Evolutionary conservation across 768 basidiomycete species (phyloP).

Genomic region (Tricholoma hemisulphureum): DNA sequence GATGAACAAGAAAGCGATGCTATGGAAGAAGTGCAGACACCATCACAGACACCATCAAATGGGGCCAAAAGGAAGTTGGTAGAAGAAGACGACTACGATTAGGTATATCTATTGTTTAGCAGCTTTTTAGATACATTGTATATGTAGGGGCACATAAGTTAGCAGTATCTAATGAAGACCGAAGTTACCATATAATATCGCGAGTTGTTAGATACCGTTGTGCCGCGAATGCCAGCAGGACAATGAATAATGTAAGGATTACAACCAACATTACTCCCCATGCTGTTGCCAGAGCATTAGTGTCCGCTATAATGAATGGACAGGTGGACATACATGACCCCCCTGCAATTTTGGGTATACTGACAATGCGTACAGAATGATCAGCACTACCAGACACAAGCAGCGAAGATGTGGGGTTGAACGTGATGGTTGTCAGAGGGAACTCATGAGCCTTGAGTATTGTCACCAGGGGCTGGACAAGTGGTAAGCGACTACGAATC

Average conservation of each 20-base stretch:
- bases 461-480: conserved; percentile 72
- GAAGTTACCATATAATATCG: neutral
- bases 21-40: conserved; percentile 75
- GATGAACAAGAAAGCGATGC: conserved; percentile 77
- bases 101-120: conserved; percentile 18
- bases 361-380: conserved; percentile 77
- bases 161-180: neutral
- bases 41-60: conserved; percentile 38
- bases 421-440: conserved; percentile 84
- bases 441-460: conserved; percentile 96
- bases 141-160: neutral
- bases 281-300: conserved; percentile 23
- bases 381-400: conserved; percentile 91
- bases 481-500: neutral
- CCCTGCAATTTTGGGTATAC: conserved; percentile 58
- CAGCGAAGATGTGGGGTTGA: conserved; percentile 79
- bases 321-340: conserved; percentile 48
- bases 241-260: conserved; percentile 33
- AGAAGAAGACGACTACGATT: conserved; percentile 88
- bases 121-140: conserved; percentile 1
- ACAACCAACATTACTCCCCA: conserved; percentile 21
- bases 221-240: conserved; percentile 40
- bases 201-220: conserved; percentile 21
- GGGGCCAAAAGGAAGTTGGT: conserved; percentile 78
- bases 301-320: neutral